Base-by-base conservation (phyloP, 1,139 yeast species). In the Hyphopichia wangnamkhiaoensis region DNA sequence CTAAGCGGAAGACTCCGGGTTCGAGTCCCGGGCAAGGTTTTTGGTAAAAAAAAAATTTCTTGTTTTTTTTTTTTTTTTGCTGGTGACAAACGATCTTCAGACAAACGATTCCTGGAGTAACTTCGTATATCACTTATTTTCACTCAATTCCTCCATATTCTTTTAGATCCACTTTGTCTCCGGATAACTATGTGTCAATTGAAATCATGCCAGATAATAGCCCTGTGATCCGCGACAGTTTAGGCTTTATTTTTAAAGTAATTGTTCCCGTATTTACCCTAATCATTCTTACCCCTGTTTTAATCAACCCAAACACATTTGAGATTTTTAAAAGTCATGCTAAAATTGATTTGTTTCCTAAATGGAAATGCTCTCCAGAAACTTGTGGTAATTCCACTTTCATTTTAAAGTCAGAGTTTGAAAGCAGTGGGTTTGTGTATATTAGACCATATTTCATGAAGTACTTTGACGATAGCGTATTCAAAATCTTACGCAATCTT, bases 1-100 rank as follows among this genome's bases (percentile, higher is more conserved):
- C 90, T 84, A 83, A 84, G 89, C 86, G 85, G 89, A 78, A 83
- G 91, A 84, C 84, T 84, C 89, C 88, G 91, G 90, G 91, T 84
- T 84, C 91, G 90, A 84, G 90, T 84, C 91, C 90, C 91, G 88
- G 84, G 86, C 80, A 21, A 10, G 10, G 24, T 21, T 21, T 21
- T 21, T 21, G 7, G 7, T 26, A 6, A 7, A 6, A 8, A 6
- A n/a, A 26, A 26, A 8, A 6, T 8, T 26, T 19, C 5, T 19
- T 31, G 33, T 43, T 37, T 38, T 33, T 39, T 46, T 44, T 39
- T 47, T 46, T 47, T 42, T 29, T 19, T 17, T 9, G 13, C 25
- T 19, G n/a, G n/a, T n/a, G n/a, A n/a, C n/a, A n/a, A n/a, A n/a
- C n/a, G n/a, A n/a, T n/a, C n/a, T n/a, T n/a, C n/a, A n/a, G n/a